Evolutionary conservation across 768 basidiomycete species (phyloP).

Genomic region (Pleurotus giganteus): DNA sequence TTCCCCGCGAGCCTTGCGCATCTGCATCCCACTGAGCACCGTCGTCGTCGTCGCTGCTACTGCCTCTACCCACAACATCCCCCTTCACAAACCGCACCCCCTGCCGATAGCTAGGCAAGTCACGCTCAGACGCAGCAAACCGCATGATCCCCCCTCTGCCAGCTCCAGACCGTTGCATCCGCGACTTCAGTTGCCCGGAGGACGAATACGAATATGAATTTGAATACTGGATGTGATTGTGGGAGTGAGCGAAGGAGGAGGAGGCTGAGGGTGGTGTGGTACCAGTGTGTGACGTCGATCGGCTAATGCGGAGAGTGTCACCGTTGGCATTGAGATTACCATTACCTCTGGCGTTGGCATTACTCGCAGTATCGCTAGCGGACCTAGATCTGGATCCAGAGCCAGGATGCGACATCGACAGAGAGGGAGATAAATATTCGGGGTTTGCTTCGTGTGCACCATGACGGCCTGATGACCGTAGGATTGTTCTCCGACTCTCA

Average conservation of each 20-base stretch:
- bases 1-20: neutral
- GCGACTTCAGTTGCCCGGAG: neutral
- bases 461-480: neutral
- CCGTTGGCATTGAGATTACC: neutral
- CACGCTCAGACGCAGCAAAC: constrained; percentile 4
- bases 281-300: constrained; percentile 2
- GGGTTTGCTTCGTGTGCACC: neutral
- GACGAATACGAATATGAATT: neutral
- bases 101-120: constrained; percentile 5
- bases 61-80: neutral
- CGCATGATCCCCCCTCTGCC: neutral
- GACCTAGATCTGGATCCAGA: too few relatives aligned
- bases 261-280: neutral
- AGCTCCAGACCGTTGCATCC: too few relatives aligned
- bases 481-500: neutral
- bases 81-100: neutral
- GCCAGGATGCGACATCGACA: too few relatives aligned
- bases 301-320: neutral
- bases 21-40: neutral
- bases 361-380: too few relatives aligned
- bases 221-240: neutral
- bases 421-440: neutral
- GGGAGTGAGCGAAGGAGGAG: neutral
- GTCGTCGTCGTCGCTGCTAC: too few relatives aligned
- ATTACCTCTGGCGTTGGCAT: too few relatives aligned